Conservation (phyloP, 1,284 basidiomycete genomes). For the Apiotrichum sp. region DNA sequence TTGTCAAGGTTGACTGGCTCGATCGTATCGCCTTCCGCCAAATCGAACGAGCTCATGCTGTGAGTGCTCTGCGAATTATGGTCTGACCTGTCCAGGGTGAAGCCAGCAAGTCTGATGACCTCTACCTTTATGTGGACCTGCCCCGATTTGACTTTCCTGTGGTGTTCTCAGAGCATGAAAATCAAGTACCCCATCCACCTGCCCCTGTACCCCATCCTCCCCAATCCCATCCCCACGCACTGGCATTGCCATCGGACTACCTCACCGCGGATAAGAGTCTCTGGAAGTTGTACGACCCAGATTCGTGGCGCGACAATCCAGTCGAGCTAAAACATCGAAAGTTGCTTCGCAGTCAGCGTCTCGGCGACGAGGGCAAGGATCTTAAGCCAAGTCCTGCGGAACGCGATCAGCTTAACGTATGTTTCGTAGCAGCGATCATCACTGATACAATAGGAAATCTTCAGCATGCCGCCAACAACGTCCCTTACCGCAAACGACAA, state of each 20-base stretch:
- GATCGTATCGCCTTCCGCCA: conserved; percentile 87
- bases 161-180: conserved; percentile 78
- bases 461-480: conserved; percentile 83
- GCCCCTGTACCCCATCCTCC: conserved; percentile 38
- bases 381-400: conserved; percentile 94
- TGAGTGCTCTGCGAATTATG: conserved; percentile 44
- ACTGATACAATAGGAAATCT: conserved; percentile 61
- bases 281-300: conserved; percentile 90
- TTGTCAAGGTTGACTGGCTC: conserved; percentile 92
- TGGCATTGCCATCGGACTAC: conserved; percentile 47
- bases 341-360: conserved; percentile 87
- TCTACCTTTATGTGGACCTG: conserved; percentile 90
- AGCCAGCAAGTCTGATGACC: conserved; percentile 76
- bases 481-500: conserved; percentile 84
- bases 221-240: conserved; percentile 25
- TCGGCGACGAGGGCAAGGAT: conserved; percentile 89
- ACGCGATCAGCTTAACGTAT: conserved; percentile 82
- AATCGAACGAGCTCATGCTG: conserved; percentile 87
- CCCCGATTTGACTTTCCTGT: conserved; percentile 98
- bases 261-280: conserved; percentile 60
- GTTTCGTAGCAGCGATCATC: conserved; percentile 25
- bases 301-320: conserved; percentile 77
- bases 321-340: conserved; percentile 96
- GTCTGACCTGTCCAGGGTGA: conserved; percentile 56
- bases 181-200: conserved; percentile 32